Evolutionary conservation across 257 asterid species (phyloP).

Genomic region (Lantana camara): DNA sequence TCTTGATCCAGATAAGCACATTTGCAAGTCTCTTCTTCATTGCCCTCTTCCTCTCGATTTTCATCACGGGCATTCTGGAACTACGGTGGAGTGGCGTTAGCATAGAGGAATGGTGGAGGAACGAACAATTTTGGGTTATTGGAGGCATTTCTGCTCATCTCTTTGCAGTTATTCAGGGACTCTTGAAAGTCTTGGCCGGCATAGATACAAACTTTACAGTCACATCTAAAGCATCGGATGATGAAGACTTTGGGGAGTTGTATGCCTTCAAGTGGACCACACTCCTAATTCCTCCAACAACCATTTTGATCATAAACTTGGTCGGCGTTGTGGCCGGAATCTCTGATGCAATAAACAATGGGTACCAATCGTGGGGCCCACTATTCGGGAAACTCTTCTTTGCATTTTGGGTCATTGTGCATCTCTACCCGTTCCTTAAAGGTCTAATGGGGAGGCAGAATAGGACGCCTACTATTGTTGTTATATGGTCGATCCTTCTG

Average conservation of each 20-base stretch:
- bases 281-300: conserved; percentile 89
- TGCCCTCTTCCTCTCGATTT: conserved; percentile 83
- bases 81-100: conserved; percentile 94
- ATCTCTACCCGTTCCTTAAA: conserved; percentile 90
- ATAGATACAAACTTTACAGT: conserved; percentile 92
- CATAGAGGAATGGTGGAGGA: conserved; percentile 99
- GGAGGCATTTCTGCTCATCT: conserved; percentile 94
- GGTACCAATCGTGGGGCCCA: conserved; percentile 91
- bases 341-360: conserved; percentile 87
- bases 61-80: conserved; percentile 82
- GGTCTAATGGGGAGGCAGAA: conserved; percentile 93
- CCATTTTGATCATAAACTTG: conserved; percentile 74
- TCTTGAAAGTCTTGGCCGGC: conserved; percentile 79
- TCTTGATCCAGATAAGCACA: conserved; percentile 72
- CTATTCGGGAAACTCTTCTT: conserved; percentile 90
- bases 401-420: conserved; percentile 91
- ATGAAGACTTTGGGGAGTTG: conserved; percentile 83
- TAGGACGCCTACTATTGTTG: conserved; percentile 87
- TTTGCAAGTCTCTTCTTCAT: conserved; percentile 92
- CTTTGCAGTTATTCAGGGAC: conserved; percentile 84
- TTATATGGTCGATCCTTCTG: conserved; percentile 81
- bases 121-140: conserved; percentile 97
- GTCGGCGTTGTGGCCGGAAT: conserved; percentile 94
- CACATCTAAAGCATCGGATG: conserved; percentile 78
- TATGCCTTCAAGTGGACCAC: conserved; percentile 95